Base-by-base conservation (phyloP, 1,139 yeast genomes). In the Blastobotrys illinoisensis region DNA sequence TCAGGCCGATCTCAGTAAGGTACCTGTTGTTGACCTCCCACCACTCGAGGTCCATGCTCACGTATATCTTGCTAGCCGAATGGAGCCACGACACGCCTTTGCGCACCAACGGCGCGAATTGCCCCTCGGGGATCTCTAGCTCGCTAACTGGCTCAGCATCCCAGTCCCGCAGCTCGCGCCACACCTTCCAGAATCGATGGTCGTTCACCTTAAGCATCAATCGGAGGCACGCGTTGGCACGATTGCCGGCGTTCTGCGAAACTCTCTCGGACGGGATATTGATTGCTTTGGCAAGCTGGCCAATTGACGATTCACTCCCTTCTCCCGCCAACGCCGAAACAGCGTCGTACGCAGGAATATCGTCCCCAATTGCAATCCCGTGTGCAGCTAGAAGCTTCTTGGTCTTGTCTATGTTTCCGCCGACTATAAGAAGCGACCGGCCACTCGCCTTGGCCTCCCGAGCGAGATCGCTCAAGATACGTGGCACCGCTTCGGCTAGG, bases 1-100 rank as follows among this genome's bases (percentile, higher is more conserved):
- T 75, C 2, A 86, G 69, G 2, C 95, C 95, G 50, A 86, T 77
- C 65, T 86, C 95, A 0, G 88, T 85, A 20, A 86, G 73, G 9
- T 70, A 58, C 16, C 70, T 62, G 9, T 69, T 72, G 56, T 77
- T 68, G 21, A 69, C 63, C 62, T 86, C 95, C 73, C 74, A 83
- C 3, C 86, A 85, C 66, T 86, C 93, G 9, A 85, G 74, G 66
- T 86, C 93, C 19, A 86, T 68, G 19, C 83, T 77, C 5, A 63
- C 53, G 44, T 59, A 59, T 7, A 60, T 50, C 64, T 54, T 50
- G 9, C 47, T 51, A 13, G 16, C 16, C 13, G 19, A 16, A 7
- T 26, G 19, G 18, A 46, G 21, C 48, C 51, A 49, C n/a, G 47
- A 16, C 24, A 49, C 47, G 5, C 53, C 55, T 43, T 49, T 49